Evolutionary conservation across 495 filamentous ascomycete genomes (phyloP).

Genomic region (Lepidopterella palustris): DNA sequence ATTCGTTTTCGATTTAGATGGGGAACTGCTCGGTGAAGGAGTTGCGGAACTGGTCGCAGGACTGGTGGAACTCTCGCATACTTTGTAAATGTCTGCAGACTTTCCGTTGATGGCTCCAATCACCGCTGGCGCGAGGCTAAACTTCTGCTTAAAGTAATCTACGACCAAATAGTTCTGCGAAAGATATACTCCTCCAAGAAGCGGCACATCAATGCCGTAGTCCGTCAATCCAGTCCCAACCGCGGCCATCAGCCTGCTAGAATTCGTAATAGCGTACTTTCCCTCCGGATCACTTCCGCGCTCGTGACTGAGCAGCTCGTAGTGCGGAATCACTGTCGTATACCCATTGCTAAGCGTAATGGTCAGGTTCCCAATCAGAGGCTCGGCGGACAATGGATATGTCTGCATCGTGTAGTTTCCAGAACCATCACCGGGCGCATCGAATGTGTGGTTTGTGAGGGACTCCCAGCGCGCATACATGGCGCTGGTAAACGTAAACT

Average conservation of each 20-base stretch:
- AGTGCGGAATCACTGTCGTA: not conserved
- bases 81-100: not conserved
- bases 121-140: not conserved
- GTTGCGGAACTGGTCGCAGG: not conserved
- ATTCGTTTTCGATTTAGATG: not conserved
- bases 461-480: not conserved
- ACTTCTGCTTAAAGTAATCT: not conserved
- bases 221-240: not conserved
- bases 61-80: not conserved
- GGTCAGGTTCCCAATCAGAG: not conserved
- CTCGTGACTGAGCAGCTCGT: slow-evolving; percentile 1
- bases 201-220: not conserved
- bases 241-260: not conserved
- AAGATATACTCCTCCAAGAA: slow-evolving; percentile 2
- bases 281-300: not conserved
- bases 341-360: slow-evolving; percentile 1
- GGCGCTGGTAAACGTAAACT: not conserved
- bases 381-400: not conserved
- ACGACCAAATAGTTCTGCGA: slow-evolving; percentile 6
- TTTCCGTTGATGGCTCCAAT: not conserved
- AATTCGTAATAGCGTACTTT: not conserved
- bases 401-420: not conserved
- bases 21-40: not conserved
- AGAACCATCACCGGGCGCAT: not conserved
- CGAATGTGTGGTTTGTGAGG: not conserved